phyloP scores from a whole-genome alignment of 2,329 filamentous ascomycete species.

The Thyridium curvatum region DNA sequence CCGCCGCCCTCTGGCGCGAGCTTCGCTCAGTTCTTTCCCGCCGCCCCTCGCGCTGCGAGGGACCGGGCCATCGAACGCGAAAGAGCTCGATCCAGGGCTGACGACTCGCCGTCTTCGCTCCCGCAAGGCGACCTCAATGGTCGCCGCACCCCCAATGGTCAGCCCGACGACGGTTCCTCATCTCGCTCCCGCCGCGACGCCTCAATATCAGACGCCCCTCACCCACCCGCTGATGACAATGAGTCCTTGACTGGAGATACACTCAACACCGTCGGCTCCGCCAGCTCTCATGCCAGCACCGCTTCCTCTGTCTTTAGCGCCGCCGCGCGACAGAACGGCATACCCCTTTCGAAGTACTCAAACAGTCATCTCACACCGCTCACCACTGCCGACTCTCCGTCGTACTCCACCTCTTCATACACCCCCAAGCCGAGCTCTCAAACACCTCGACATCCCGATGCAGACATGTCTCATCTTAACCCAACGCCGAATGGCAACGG shows the following conservation, averaged over 20 bases:
- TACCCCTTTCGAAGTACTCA: conserved; percentile 33
- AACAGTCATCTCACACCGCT: conserved; percentile 43
- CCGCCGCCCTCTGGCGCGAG: conserved; percentile 71
- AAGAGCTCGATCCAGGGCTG: conserved; percentile 46
- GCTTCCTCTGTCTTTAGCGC: conserved; percentile 65
- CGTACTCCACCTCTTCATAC: conserved; percentile 38
- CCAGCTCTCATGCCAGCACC: conserved; percentile 65
- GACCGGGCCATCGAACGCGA: conserved; percentile 55
- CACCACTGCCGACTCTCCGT: conserved; percentile 46
- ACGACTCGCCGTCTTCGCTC: conserved; percentile 20
- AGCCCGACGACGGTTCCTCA: conserved; percentile 17
- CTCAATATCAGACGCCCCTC: conserved; percentile 27
- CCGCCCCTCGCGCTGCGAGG: conserved; percentile 61
- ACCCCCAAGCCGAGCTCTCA: conserved; percentile 49
- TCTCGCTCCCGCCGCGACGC: conserved; percentile 26
- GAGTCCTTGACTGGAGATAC: conserved; percentile 58
- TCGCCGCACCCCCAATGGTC: conserved; percentile 12
- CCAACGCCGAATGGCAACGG: conserved; percentile 21
- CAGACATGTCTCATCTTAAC: conserved; percentile 11
- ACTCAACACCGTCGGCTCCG: conserved; percentile 64
- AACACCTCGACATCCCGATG: conserved; percentile 40
- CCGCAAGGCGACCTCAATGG: conserved; percentile 14
- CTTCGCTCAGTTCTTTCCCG: conserved; percentile 83
- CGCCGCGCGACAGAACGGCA: conserved; percentile 31
- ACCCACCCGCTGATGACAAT: conserved; percentile 43